These are phyloP conservation scores for Candida tibetensis DNA, from an alignment of 805 yeast species.

Conservation along the genomic window DNA sequence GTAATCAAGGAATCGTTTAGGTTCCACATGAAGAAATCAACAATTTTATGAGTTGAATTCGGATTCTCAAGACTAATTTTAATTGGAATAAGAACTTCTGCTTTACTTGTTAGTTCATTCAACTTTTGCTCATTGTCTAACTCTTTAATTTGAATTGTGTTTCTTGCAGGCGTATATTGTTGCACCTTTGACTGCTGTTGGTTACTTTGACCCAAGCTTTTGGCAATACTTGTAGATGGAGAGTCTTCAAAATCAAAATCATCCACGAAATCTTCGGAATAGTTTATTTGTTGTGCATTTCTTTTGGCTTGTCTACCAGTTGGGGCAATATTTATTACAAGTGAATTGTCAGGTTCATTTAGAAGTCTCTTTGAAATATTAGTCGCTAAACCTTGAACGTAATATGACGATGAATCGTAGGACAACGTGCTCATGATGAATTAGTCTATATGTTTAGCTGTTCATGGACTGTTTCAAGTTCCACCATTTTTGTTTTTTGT, in stretches of 20 bases:
- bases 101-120: conserved; percentile 26
- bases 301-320: conserved; percentile 78
- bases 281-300: conserved; percentile 65
- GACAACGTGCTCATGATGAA: conserved; percentile 12
- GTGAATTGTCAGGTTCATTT: conserved; percentile 68
- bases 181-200: conserved; percentile 38
- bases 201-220: conserved; percentile 16
- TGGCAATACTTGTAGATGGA: conserved; percentile 16
- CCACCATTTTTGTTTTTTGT: background rate
- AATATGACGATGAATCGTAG: conserved; percentile 22
- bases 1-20: conserved; percentile 59
- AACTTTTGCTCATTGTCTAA: conserved; percentile 23
- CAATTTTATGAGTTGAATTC: conserved; percentile 44
- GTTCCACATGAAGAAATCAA: conserved; percentile 76
- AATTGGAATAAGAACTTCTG: conserved; percentile 60
- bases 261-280: conserved; percentile 47
- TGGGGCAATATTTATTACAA: conserved; percentile 64
- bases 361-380: conserved; percentile 66
- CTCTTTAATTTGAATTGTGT: conserved; percentile 20
- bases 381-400: conserved; percentile 80
- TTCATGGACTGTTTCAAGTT: background rate
- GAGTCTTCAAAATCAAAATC: conserved; percentile 27
- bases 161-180: conserved; percentile 26
- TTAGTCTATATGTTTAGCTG: background rate
- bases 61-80: conserved; percentile 60